A percentile compares a stretch with the other conserved stretches of the same genome.
Conservation (phyloP, 208 protist genomes). For the Porcisia deanei region DNA sequence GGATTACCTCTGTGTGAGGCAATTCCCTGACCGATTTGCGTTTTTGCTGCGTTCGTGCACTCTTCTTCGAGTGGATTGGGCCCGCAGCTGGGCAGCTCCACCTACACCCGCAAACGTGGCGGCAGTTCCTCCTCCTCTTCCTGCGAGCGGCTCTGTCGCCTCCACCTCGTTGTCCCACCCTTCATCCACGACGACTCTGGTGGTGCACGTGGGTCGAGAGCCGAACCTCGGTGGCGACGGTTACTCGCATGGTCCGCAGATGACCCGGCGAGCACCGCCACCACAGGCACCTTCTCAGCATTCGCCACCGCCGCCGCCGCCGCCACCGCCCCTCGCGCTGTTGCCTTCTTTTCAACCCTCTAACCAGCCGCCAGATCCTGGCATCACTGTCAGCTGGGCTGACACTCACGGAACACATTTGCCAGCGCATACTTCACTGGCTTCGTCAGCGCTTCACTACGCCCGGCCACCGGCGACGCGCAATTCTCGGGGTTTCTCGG, state of each 20-base stretch:
- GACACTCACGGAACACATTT: not conserved
- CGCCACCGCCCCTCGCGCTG: not conserved
- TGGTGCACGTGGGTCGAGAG: not conserved
- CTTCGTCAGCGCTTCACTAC: not conserved
- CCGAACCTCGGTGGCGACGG: not conserved
- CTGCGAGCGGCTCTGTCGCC: not conserved
- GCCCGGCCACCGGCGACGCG: not conserved
- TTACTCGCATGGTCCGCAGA: not conserved
- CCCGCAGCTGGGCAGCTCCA: conserved; percentile 13
- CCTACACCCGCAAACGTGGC: conserved; percentile 6
- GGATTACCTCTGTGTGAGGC: conserved; percentile 20
- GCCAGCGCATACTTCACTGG: not conserved
- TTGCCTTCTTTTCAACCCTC: not conserved
- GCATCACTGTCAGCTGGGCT: not conserved
- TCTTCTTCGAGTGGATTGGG: conserved; percentile 45
- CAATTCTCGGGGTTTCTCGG: not conserved
- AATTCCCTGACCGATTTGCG: conserved; percentile 20
- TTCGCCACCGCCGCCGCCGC: not conserved
- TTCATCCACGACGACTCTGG: not conserved
- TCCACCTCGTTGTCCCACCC: conserved; percentile 6
- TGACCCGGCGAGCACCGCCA: not conserved
- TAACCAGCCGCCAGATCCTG: not conserved
- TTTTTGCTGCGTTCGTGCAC: conserved; percentile 37
- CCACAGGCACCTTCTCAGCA: not conserved
- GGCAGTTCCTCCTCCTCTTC: not conserved